These are phyloP conservation scores for Penicillium cataractarum DNA, from an alignment of 495 filamentous ascomycete genomes.

Conservation along the genomic window DNA sequence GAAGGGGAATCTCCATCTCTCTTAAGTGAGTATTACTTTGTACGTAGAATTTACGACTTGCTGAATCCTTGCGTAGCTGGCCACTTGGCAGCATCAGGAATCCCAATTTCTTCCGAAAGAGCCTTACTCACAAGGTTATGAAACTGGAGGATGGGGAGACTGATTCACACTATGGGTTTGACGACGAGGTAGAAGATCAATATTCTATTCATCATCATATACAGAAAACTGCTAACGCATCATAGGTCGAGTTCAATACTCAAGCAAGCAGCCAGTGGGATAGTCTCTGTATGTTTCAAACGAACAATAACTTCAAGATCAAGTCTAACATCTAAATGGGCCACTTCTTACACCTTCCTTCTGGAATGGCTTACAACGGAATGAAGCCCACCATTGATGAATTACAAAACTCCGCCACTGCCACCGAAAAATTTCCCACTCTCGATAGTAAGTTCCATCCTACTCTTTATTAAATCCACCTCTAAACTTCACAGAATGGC, in stretches of 20 bases:
- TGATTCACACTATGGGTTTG: slow-evolving; percentile 36
- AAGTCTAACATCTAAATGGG: slow-evolving; percentile 14
- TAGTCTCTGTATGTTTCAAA: slow-evolving; percentile 35
- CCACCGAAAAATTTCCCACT: slow-evolving; percentile 5
- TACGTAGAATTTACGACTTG: background rate
- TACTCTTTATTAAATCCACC: background rate
- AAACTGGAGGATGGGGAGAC: slow-evolving; percentile 42
- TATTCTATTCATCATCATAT: background rate
- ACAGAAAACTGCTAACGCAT: background rate
- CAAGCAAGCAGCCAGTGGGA: slow-evolving; percentile 35
- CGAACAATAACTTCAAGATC: background rate
- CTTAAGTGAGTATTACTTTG: slow-evolving; percentile 53
- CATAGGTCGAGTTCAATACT: slow-evolving; percentile 54
- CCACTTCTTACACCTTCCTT: slow-evolving; percentile 45
- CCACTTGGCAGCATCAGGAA: slow-evolving; percentile 36
- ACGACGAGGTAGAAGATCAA: slow-evolving; percentile 39
- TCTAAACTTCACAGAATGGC: too few species aligned
- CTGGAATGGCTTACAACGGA: slow-evolving; percentile 59
- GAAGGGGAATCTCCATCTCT: slow-evolving; percentile 58
- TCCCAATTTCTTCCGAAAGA: slow-evolving; percentile 55
- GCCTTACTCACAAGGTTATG: slow-evolving; percentile 53
- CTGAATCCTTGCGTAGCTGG: background rate
- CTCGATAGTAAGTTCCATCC: slow-evolving; percentile 31
- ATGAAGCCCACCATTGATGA: slow-evolving; percentile 17
- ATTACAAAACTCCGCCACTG: slow-evolving; percentile 8